Evolutionary conservation across 139 green algal genomes (phyloP).

Genomic region (Ettlia oleoabundans): DNA sequence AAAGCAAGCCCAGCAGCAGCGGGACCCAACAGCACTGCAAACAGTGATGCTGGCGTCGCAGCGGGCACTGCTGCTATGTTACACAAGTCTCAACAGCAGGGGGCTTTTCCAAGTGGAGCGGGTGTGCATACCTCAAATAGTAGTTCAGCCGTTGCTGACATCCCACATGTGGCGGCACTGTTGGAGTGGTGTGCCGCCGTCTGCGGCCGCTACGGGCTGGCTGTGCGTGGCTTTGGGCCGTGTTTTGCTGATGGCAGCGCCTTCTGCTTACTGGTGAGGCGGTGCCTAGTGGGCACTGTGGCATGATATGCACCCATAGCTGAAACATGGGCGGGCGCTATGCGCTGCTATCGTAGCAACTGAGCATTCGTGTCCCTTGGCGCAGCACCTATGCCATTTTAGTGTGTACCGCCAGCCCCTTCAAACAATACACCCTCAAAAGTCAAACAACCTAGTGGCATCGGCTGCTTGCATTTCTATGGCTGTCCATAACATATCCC

Average conservation of each 20-base stretch:
- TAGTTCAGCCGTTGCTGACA: not conserved
- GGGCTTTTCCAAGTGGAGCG: too few species aligned
- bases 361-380: not conserved
- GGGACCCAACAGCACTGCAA: not conserved
- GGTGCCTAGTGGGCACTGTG: too few species aligned
- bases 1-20: not conserved
- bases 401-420: too few species aligned
- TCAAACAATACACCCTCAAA: too few species aligned
- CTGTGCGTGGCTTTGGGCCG: slow-evolving; percentile 64
- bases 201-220: slow-evolving; percentile 54
- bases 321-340: too few species aligned
- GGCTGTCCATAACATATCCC: not conserved
- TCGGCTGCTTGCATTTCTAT: not conserved
- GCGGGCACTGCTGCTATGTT: too few species aligned
- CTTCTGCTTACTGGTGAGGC: slow-evolving; percentile 78
- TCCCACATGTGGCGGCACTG: slow-evolving; percentile 43
- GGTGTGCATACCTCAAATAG: not conserved
- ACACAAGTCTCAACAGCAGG: too few species aligned
- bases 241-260: slow-evolving; percentile 77
- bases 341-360: too few species aligned
- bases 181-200: slow-evolving; percentile 80
- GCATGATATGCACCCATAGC: too few species aligned
- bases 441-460: too few species aligned
- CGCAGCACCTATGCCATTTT: too few species aligned
- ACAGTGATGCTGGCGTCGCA: not conserved